These are phyloP conservation scores for Pistacia integerrima DNA, from an alignment of 345 rosid genomes.

Conservation along the genomic window DNA sequence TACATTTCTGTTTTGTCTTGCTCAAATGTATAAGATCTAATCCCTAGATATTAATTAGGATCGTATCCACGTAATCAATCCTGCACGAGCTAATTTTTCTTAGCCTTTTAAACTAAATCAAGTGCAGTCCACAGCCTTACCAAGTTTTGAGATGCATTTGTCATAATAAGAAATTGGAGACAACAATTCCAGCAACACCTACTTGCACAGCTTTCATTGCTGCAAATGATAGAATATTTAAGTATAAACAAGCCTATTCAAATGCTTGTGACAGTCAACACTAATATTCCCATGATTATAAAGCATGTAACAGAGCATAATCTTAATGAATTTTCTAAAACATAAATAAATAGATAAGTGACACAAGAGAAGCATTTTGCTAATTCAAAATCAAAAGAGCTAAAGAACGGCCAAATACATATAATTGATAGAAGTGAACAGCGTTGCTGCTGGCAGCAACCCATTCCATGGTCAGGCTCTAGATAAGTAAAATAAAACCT, in stretches of 20 bases:
- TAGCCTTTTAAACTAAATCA: too few relatives aligned
- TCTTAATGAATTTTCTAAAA: too few relatives aligned
- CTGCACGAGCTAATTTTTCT: too few relatives aligned
- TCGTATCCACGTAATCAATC: not conserved
- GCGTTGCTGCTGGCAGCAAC: constrained; percentile 86
- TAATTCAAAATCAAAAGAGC: not conserved
- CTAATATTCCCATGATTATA: not conserved
- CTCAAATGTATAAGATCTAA: too few relatives aligned
- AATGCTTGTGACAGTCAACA: not conserved
- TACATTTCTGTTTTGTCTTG: too few relatives aligned
- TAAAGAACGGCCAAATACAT: constrained; percentile 35
- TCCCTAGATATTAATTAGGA: not conserved
- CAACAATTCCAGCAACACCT: constrained; percentile 69
- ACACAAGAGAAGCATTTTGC: constrained; percentile 7
- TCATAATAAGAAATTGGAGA: constrained; percentile 40
- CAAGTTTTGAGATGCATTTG: not conserved
- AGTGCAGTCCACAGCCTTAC: not conserved
- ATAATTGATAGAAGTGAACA: constrained; percentile 75
- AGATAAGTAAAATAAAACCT: constrained; percentile 69
- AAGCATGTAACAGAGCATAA: not conserved
- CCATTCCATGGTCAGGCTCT: constrained; percentile 69
- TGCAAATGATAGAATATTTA: constrained; percentile 31
- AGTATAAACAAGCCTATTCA: not conserved
- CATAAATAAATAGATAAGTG: not conserved
- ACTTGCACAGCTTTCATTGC: constrained; percentile 71